Conservation (phyloP, 1,284 basidiomycete genomes). For the Trichosporon sp. region DNA sequence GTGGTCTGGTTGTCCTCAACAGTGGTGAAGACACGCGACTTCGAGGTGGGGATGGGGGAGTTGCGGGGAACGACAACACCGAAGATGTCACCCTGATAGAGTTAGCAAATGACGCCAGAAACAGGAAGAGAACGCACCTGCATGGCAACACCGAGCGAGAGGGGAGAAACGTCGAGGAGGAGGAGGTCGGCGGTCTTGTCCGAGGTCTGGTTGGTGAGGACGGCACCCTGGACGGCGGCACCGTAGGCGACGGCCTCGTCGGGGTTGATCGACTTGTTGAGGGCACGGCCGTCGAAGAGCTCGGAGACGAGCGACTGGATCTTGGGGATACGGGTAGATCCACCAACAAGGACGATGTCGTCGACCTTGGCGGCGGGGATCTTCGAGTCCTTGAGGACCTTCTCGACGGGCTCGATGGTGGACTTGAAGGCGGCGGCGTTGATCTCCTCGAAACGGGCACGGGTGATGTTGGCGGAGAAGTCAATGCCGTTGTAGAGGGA, state of each 20-base stretch:
- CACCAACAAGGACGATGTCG: slow-evolving; percentile 99
- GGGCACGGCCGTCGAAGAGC: slow-evolving; percentile 93
- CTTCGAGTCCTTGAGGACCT: slow-evolving; percentile 98
- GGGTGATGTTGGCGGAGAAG: slow-evolving; percentile 94
- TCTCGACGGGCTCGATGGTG: slow-evolving; percentile 96
- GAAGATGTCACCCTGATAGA: slow-evolving; percentile 78
- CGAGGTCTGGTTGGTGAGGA: slow-evolving; percentile 93
- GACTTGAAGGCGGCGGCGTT: slow-evolving; percentile 93
- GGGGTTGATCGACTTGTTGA: slow-evolving; percentile 99
- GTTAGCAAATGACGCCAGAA: no score
- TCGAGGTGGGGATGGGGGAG: slow-evolving; percentile 96
- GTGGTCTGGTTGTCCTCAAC: slow-evolving; percentile 98
- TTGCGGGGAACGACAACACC: slow-evolving; percentile 89
- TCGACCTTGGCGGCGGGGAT: slow-evolving; percentile 96
- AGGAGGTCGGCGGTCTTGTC: slow-evolving; percentile 94
- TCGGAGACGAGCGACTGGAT: slow-evolving; percentile 97
- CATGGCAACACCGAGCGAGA: slow-evolving; percentile 97
- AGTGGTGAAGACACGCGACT: slow-evolving; percentile 93
- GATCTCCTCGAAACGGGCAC: slow-evolving; percentile 99
- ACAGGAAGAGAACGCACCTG: slow-evolving; percentile 56
- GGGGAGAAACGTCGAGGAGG: slow-evolving; percentile 91
- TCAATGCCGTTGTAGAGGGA: slow-evolving; percentile 88
- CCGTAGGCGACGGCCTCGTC: slow-evolving; percentile 94
- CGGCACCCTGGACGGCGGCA: slow-evolving; percentile 94
- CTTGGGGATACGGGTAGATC: slow-evolving; percentile 99